phyloP scores from a whole-genome alignment of 1,284 basidiomycete genomes.

The Cutaneotrichosporon cavernicola region DNA sequence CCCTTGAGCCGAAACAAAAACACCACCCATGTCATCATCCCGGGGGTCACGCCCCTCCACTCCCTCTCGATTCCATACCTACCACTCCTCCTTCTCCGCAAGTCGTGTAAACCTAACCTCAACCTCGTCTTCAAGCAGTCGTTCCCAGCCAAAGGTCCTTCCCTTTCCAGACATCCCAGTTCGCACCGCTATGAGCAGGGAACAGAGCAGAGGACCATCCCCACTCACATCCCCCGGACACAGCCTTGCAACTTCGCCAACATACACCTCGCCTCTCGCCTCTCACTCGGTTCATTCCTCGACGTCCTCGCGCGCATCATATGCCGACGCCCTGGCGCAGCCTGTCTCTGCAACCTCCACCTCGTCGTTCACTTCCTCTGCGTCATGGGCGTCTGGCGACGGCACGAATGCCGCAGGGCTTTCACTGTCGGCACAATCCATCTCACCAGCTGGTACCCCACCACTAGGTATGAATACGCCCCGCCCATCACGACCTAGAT shows the following conservation, averaged over 20 bases:
- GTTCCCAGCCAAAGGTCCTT: constrained; percentile 27
- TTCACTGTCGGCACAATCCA: background rate
- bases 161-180: constrained; percentile 28
- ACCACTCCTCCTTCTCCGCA: constrained; percentile 20
- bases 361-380: background rate
- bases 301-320: constrained; percentile 4
- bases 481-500: constrained; percentile 2
- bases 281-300: background rate
- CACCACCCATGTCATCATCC: constrained; percentile 12
- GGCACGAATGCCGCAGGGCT: background rate
- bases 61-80: constrained; percentile 20
- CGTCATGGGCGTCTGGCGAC: background rate
- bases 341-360: background rate
- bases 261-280: background rate
- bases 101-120: constrained; percentile 12
- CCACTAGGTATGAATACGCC: background rate
- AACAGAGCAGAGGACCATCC: constrained; percentile 12
- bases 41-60: constrained; percentile 24
- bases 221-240: constrained; percentile 16
- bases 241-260: constrained; percentile 4
- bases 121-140: constrained; percentile 10
- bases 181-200: constrained; percentile 19
- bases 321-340: constrained; percentile 12
- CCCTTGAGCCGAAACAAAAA: too few species aligned
- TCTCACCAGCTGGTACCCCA: background rate